Evolutionary conservation across 2,329 filamentous ascomycete species (phyloP).

Genomic region (Parastagonospora nodorum): DNA sequence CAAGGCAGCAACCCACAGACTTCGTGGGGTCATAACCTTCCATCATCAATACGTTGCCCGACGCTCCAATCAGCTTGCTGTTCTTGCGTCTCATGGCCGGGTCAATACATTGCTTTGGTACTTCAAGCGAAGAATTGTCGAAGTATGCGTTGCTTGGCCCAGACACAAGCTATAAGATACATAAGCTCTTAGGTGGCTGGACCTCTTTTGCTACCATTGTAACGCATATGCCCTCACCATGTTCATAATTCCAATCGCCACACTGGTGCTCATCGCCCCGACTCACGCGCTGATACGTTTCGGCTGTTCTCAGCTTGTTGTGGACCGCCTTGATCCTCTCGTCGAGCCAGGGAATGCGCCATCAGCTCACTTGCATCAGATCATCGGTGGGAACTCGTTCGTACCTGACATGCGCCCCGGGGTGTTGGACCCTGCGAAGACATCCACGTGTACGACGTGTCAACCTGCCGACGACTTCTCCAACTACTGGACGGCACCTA

Average conservation of each 20-base stretch:
- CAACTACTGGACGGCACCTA: constrained; percentile 36
- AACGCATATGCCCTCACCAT: constrained; percentile 8
- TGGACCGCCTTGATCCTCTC: constrained; percentile 34
- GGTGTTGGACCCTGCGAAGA: constrained; percentile 21
- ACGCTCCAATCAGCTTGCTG: neutral
- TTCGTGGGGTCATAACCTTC: constrained; percentile 1
- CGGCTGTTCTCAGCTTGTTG: constrained; percentile 32
- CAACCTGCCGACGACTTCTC: constrained; percentile 22
- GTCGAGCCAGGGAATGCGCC: constrained; percentile 28
- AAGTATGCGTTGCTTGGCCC: neutral
- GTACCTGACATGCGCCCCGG: constrained; percentile 25
- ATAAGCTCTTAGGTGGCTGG: neutral
- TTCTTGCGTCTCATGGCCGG: neutral
- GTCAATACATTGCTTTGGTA: neutral
- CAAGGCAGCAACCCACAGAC: neutral
- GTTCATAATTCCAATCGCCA: constrained; percentile 16
- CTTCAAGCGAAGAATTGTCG: neutral
- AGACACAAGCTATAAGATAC: neutral
- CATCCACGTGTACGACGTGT: constrained; percentile 34
- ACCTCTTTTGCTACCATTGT: neutral
- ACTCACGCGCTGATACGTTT: constrained; percentile 32
- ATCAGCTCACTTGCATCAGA: constrained; percentile 33
- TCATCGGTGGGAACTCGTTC: constrained; percentile 35
- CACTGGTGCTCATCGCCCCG: constrained; percentile 21
- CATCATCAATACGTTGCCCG: neutral